Conservation (phyloP, 2,329 filamentous ascomycete genomes). For the Nectriaceae sp. region DNA sequence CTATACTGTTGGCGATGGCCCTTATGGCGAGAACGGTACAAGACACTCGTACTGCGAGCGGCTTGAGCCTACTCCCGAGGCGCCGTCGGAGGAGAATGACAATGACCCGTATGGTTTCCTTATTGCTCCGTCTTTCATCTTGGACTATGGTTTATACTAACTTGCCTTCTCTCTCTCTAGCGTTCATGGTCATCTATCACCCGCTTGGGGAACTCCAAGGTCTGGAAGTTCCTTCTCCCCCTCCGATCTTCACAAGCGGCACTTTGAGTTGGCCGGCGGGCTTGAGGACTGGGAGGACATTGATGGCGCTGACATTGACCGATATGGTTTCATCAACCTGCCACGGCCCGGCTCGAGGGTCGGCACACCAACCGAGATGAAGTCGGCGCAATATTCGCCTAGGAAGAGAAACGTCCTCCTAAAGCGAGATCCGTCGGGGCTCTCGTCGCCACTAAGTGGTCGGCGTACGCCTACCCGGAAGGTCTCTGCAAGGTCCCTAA, state of each 20-base stretch:
- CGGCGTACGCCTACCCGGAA: slow-evolving; percentile 53
- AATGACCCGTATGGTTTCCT: slow-evolving; percentile 61
- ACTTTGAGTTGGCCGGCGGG: slow-evolving; percentile 56
- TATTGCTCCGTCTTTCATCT: slow-evolving; percentile 27
- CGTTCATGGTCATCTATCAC: slow-evolving; percentile 32
- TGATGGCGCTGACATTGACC: slow-evolving; percentile 61
- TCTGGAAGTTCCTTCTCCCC: slow-evolving; percentile 48
- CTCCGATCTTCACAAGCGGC: slow-evolving; percentile 41
- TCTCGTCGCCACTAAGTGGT: slow-evolving; percentile 44
- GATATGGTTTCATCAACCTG: slow-evolving; percentile 66
- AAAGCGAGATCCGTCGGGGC: slow-evolving; percentile 36
- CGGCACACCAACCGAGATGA: slow-evolving; percentile 43
- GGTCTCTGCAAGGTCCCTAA: slow-evolving; percentile 58
- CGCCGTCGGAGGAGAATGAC: slow-evolving; percentile 53
- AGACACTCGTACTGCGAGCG: slow-evolving; percentile 50
- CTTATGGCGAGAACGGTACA: slow-evolving; percentile 55
- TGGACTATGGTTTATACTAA: slow-evolving; percentile 33
- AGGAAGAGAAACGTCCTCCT: slow-evolving; percentile 49
- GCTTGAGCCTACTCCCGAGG: slow-evolving; percentile 51
- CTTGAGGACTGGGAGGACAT: slow-evolving; percentile 70
- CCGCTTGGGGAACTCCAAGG: slow-evolving; percentile 38
- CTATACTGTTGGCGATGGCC: slow-evolving; percentile 58
- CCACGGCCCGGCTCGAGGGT: slow-evolving; percentile 45
- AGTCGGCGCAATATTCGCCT: slow-evolving; percentile 45
- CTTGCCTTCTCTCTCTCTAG: slow-evolving; percentile 22